Evolutionary conservation across 106 monocot genomes (phyloP).

Genomic region (Platanthera zijinensis): DNA sequence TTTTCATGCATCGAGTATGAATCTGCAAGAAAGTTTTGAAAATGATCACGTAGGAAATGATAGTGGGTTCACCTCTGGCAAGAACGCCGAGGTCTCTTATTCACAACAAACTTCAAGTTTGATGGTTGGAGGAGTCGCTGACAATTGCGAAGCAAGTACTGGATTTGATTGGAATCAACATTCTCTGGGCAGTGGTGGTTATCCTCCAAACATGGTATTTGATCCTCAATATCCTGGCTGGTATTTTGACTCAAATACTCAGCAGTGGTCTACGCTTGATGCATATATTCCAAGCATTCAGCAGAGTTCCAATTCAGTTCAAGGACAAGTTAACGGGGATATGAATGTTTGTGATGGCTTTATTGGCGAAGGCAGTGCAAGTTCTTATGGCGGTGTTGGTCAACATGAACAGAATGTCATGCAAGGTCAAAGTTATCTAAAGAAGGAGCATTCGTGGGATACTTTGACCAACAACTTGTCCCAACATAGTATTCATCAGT

Average conservation of each 20-base stretch:
- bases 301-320: constrained; percentile 8
- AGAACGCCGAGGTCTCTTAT: constrained; percentile 30
- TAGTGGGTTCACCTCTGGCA: not conserved
- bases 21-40: constrained; percentile 10
- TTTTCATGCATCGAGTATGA: constrained; percentile 7
- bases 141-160: constrained; percentile 18
- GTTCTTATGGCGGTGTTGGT: not conserved
- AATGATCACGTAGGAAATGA: not conserved
- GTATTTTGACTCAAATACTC: constrained; percentile 79
- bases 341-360: constrained; percentile 16
- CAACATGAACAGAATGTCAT: not conserved
- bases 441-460: constrained; percentile 15
- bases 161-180: constrained; percentile 28
- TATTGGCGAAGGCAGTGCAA: constrained; percentile 9
- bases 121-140: constrained; percentile 20
- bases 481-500: constrained; percentile 31
- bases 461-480: constrained; percentile 11
- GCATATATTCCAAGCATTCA: constrained; percentile 45
- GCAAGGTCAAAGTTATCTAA: not conserved
- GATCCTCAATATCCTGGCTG: constrained; percentile 89
- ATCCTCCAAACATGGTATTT: constrained; percentile 90
- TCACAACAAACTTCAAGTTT: constrained; percentile 35
- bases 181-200: constrained; percentile 28
- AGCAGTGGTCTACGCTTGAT: constrained; percentile 77
- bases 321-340: constrained; percentile 15